A percentile compares a stretch with the other conserved stretches of the same genome.
These are phyloP conservation scores for Pyrenochaeta sp. DNA, from an alignment of 2,329 filamentous ascomycete genomes.

Conservation along the genomic window DNA sequence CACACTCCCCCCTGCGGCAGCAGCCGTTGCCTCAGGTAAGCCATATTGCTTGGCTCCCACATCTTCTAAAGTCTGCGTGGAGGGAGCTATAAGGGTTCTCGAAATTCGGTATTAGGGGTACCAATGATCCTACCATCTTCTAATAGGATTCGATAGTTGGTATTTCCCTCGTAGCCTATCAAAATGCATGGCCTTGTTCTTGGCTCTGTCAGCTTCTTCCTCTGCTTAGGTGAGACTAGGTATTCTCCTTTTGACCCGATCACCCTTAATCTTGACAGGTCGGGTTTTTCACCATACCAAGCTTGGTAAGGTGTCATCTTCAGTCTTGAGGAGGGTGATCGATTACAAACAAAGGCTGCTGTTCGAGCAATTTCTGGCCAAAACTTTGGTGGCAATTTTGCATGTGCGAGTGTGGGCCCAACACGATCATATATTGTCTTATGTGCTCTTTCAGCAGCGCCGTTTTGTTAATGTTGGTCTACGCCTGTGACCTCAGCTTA, in stretches of 20 bases:
- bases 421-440: too few species aligned
- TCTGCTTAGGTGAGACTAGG: too few species aligned
- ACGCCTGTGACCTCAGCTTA: constrained; percentile 5
- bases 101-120: constrained; percentile 1
- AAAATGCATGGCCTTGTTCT: constrained; percentile 12
- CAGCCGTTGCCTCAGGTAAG: constrained; percentile 19
- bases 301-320: too few species aligned
- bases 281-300: too few species aligned
- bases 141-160: constrained; percentile 16
- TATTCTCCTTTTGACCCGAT: too few species aligned
- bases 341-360: too few species aligned
- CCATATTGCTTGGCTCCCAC: constrained; percentile 13
- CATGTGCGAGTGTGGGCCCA: too few species aligned
- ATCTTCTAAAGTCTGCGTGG: constrained; percentile 15
- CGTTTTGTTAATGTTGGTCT: constrained; percentile 13
- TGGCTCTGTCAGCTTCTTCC: too few species aligned
- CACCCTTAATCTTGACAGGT: too few species aligned
- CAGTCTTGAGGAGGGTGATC: too few species aligned
- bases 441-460: background rate
- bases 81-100: constrained; percentile 15
- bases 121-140: constrained; percentile 13
- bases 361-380: too few species aligned
- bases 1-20: constrained; percentile 10
- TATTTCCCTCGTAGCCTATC: constrained; percentile 14
- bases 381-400: too few species aligned